Evolutionary conservation across 306 rosid species (phyloP), one percentile per base, ranked within the genome.

Genomic region (Hylodesmum podocarpum): DNA sequence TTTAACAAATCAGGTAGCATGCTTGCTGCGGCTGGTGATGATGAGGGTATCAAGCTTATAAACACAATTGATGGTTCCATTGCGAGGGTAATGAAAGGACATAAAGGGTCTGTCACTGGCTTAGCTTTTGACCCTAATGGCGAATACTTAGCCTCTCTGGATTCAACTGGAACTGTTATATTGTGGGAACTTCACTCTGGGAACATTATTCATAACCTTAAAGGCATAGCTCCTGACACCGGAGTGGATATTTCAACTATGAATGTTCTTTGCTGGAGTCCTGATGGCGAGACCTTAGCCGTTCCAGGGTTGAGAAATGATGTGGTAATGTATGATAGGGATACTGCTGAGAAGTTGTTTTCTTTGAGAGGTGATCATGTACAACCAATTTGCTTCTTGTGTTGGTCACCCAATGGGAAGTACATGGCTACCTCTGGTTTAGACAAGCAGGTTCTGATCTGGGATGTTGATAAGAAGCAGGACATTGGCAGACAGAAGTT

Each of bases 351-450:
- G 62, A 92, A 89, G 78, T 66, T 92, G 73, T 92, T 90, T 78
- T 81, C 96, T 9, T 78, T 95, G 82, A 92, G 87, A 70, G 99
- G 97, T 7, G 97, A 95, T 76, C 99, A 95, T 43, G 47, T 70
- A 12, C 88, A 90, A 39, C 88, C 97, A 31, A 72, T 95, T 70
- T 95, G 99, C 84, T 91, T 78, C 84, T 81, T 95, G 90, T 83
- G 96, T 37, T 92, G 99, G 99, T 95, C 99, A 10, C 99, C 99
- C 12, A 95, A 95, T 66, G 97, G 98, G 0, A 89, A 90, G 78
- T 95, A 92, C 84, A 81, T 95, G 88, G 98, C 98, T 34, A 89
- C 98, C 6, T 85, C 97, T 65, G 83, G 97, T 76, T 83, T 91
- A 69, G 99, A 95, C 73, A 89, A 82, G 83, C 99, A 95, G 88